A percentile compares a stretch with the other conserved stretches of the same genome.
These are phyloP conservation scores for Ophiocordyceps camponoti-rufipedis DNA, from an alignment of 2,329 filamentous ascomycete genomes.

Conservation along the genomic window DNA sequence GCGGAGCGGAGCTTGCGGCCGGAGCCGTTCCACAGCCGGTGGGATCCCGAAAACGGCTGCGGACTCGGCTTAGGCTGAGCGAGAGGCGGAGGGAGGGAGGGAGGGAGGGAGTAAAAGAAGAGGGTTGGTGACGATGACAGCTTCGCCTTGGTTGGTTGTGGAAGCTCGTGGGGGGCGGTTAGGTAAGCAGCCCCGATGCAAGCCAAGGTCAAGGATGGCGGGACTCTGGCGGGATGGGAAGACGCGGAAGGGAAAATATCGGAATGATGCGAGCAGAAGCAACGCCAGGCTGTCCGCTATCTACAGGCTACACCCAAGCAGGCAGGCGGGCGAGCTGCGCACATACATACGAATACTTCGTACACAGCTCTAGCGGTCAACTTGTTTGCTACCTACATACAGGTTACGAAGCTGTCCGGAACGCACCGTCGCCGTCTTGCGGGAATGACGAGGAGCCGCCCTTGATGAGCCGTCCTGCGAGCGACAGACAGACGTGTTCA, in stretches of 20 bases:
- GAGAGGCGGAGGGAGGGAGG: neutral
- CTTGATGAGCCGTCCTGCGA: too few relatives aligned
- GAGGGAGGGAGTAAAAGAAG: neutral
- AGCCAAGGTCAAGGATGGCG: too few relatives aligned
- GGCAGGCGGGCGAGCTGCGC: neutral
- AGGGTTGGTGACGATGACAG: neutral
- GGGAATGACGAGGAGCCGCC: too few relatives aligned
- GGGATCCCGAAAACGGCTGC: neutral
- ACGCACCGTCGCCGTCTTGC: too few relatives aligned
- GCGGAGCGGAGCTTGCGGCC: neutral
- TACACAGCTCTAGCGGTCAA: too few relatives aligned
- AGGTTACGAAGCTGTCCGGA: too few relatives aligned
- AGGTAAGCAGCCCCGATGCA: neutral
- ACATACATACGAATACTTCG: too few relatives aligned
- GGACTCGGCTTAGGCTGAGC: neutral
- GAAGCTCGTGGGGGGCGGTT: neutral
- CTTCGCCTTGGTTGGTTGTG: neutral
- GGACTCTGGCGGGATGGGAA: neutral
- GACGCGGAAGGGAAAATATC: neutral
- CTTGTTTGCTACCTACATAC: too few relatives aligned
- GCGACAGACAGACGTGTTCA: too few relatives aligned
- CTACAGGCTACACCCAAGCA: too few relatives aligned
- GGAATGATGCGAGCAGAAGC: neutral
- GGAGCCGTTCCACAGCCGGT: neutral
- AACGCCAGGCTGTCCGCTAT: too few relatives aligned